A percentile compares a stretch with the other conserved stretches of the same genome.
Conservation (phyloP, 768 basidiomycete genomes). For the Mycena galericulata region DNA sequence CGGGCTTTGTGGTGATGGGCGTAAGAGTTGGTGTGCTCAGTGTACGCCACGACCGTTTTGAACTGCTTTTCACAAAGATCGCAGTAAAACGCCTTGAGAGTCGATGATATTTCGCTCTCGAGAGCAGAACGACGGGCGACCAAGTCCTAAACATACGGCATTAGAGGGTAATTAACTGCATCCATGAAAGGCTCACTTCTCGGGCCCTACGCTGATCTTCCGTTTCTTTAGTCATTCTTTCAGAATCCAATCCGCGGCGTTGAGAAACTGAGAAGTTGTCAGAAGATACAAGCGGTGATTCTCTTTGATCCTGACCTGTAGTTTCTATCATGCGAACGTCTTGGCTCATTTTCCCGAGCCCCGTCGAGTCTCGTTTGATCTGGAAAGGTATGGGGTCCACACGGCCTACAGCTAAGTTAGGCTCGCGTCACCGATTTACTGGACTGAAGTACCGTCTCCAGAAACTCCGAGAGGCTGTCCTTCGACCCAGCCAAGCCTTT, state of each 20-base stretch:
- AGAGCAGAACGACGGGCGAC: conserved; percentile 77
- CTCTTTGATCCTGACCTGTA: conserved; percentile 48
- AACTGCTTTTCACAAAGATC: conserved; percentile 89
- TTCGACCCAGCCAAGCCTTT: conserved; percentile 86
- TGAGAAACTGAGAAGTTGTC: conserved; percentile 64
- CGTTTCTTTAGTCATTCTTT: conserved; percentile 83
- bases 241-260: conserved; percentile 83
- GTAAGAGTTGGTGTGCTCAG: conserved; percentile 91
- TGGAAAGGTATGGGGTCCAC: conserved; percentile 88
- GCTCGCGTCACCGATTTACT: conserved; percentile 1
- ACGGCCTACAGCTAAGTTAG: conserved; percentile 63
- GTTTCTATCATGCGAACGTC: conserved; percentile 89
- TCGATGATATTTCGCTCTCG: conserved; percentile 73
- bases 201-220: conserved; percentile 79
- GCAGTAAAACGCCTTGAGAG: conserved; percentile 84
- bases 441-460: conserved; percentile 67
- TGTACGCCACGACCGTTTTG: conserved; percentile 86
- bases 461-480: conserved; percentile 83
- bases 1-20: conserved; percentile 90
- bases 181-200: conserved; percentile 61
- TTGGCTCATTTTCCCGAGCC: conserved; percentile 82
- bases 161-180: conserved; percentile 1
- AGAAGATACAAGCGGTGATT: background rate
- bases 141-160: conserved; percentile 56
- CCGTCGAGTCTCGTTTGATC: conserved; percentile 81